Base-by-base conservation (phyloP, 2,329 filamentous ascomycete genomes). In the Emmonsia crescens region DNA sequence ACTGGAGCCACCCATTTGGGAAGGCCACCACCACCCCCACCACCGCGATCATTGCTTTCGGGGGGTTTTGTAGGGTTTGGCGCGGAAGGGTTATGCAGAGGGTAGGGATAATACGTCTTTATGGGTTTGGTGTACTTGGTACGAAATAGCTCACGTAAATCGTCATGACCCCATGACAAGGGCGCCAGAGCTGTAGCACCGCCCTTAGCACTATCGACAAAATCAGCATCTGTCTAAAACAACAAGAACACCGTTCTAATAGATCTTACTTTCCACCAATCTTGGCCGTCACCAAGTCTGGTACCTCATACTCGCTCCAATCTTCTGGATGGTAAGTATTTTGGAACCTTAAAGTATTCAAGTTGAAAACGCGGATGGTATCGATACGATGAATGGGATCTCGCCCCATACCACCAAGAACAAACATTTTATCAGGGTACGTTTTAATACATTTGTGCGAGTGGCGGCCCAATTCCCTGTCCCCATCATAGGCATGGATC, bases 1-100 rank as follows among this genome's bases (percentile, higher is more conserved):
- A 88, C 81, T 0, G 86, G 84, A 0, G 80, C 80, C 1, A 87
- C 79, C 78, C 83, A 88, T 5, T 73, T 73, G 0, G 85, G 83
- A 3, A 83, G 78, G 27, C 78, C 73, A 16, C 74, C 57, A 1
- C 73, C 70, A 6, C 74, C 55, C 1, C 73, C 70, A 5, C 66
- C 66, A 9, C 54, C 66, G 1, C 62, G 38, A 8, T 51, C 65
- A 1, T 63, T 42, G 6, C 60, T 57, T 58, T 64, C 57, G 71
- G 66, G 21, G 46, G 66, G 67, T 56, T 73, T 70, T 61, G n/a
- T 65, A 40, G 40, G 29, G 16, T 24, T 24, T 49, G 29, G 40
- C 38, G n/a, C 3, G 54, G 48, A 12, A 36, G 57, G 33, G 46
- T 46, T 55, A 44, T 63, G 24, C 21, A 58, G 16, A 52, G 58